Conservation (phyloP, 305 asterid genomes). For the Salvia sclarea region DNA sequence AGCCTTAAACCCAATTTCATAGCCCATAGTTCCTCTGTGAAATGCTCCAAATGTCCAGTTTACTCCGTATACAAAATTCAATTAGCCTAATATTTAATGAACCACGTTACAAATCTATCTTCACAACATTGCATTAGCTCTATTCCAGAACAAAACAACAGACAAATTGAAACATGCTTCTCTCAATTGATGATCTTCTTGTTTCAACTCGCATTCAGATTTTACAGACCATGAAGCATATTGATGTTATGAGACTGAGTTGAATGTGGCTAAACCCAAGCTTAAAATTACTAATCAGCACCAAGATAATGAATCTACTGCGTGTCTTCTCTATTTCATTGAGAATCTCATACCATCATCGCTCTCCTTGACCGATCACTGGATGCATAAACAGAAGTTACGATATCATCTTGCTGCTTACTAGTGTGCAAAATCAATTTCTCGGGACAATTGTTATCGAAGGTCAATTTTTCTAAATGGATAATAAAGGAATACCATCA, state of each 20-base stretch:
- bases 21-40: conserved; percentile 97
- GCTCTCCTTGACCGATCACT: not conserved
- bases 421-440: not conserved
- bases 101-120: conserved; percentile 45
- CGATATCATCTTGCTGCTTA: not conserved
- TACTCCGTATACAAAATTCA: conserved; percentile 73
- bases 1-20: conserved; percentile 92
- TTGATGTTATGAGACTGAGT: not conserved
- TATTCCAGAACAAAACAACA: not conserved
- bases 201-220: not conserved
- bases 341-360: not conserved
- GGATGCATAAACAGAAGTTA: not conserved
- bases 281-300: not conserved
- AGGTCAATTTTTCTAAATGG: not conserved
- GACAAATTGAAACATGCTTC: not conserved
- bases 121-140: conserved; percentile 19
- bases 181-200: not conserved
- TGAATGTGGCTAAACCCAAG: not conserved
- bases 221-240: not conserved
- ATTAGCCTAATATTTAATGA: conserved; percentile 63
- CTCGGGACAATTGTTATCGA: not conserved
- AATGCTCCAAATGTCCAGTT: conserved; percentile 85
- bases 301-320: not conserved
- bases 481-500: not conserved
- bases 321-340: not conserved